phyloP scores from a whole-genome alignment of 2,329 filamentous ascomycete genomes.

The Talaromyces funiculosus region DNA sequence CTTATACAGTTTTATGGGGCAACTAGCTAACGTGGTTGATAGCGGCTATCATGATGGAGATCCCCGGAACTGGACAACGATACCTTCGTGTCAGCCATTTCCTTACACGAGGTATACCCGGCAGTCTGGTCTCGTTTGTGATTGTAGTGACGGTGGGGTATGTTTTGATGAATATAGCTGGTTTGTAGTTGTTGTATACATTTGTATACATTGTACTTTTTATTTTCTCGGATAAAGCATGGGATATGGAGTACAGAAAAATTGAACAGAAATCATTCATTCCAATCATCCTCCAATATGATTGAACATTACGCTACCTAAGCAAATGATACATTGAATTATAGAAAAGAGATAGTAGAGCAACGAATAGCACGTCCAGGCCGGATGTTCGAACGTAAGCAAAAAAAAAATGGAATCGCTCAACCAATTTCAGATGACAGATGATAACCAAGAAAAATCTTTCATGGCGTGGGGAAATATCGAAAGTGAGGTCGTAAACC shows the following conservation, averaged over 20 bases:
- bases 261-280: not conserved
- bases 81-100: slow-evolving; percentile 94
- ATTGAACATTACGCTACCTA: slow-evolving; percentile 1
- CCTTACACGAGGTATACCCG: slow-evolving; percentile 84
- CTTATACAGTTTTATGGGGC: slow-evolving; percentile 11
- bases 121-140: slow-evolving; percentile 71
- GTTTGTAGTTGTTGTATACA: slow-evolving; percentile 45
- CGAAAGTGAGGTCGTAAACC: not conserved
- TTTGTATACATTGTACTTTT: not conserved
- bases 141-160: slow-evolving; percentile 89
- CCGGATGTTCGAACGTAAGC: not conserved
- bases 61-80: slow-evolving; percentile 78
- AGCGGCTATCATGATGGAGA: slow-evolving; percentile 99
- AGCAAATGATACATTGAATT: not conserved
- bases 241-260: not conserved
- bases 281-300: not conserved
- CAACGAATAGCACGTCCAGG: not conserved
- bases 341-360: not conserved
- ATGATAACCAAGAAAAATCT: not conserved
- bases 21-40: slow-evolving; percentile 2
- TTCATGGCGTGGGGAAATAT: not conserved
- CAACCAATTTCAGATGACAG: not conserved
- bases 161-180: slow-evolving; percentile 74
- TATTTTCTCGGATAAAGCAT: not conserved
- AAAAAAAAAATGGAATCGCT: not conserved